Conservation (phyloP, 2,329 filamentous ascomycete species). For the Chrysoporthe deuterocubensis region DNA sequence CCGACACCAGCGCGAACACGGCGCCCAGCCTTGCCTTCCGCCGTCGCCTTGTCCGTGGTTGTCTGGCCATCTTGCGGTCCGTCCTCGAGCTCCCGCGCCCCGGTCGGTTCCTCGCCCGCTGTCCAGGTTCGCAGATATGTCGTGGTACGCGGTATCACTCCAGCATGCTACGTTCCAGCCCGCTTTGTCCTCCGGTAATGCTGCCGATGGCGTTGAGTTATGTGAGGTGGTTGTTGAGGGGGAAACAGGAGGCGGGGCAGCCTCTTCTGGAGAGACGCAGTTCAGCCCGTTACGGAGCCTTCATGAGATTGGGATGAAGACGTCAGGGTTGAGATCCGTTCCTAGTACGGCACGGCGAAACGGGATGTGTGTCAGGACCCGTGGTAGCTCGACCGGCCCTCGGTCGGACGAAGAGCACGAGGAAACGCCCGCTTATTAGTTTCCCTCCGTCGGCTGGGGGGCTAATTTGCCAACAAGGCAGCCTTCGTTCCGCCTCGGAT, state of each 20-base stretch:
- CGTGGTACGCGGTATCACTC: background rate
- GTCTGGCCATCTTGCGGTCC: conserved; percentile 17
- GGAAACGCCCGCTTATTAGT: background rate
- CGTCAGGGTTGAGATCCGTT: conserved; percentile 1
- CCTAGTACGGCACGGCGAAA: conserved; percentile 11
- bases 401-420: background rate
- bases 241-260: background rate
- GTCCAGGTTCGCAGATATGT: background rate
- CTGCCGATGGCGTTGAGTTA: background rate
- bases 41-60: conserved; percentile 19
- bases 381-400: background rate
- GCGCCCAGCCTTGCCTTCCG: conserved; percentile 19
- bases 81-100: conserved; percentile 3
- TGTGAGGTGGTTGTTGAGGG: background rate
- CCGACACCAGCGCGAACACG: conserved; percentile 33
- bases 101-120: background rate
- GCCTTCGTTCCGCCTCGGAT: background rate
- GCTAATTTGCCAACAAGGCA: background rate
- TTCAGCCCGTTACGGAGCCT: background rate
- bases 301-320: background rate
- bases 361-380: conserved; percentile 11
- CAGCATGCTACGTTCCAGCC: background rate
- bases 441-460: background rate
- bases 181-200: too few species aligned
- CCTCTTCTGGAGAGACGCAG: background rate